phyloP scores from a whole-genome alignment of 2,329 filamentous ascomycete species.

The Pezicula rhizophila region DNA sequence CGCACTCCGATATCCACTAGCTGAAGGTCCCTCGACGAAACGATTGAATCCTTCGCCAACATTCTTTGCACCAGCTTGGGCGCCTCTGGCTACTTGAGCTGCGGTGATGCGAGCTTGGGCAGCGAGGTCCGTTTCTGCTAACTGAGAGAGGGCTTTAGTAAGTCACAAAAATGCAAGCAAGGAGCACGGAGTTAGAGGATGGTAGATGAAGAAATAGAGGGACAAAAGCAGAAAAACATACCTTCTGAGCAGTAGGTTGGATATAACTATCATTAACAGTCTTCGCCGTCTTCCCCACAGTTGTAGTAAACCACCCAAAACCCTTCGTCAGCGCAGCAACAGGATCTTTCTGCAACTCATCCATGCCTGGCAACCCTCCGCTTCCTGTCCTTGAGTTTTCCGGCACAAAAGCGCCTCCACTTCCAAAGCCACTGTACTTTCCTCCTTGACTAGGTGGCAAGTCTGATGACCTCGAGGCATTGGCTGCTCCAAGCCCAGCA shows the following conservation, averaged over 20 bases:
- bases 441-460: constrained; percentile 86
- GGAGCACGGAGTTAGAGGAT: not conserved
- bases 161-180: constrained; percentile 2
- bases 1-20: constrained; percentile 33
- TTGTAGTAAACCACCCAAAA: constrained; percentile 88
- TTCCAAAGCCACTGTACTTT: constrained; percentile 89
- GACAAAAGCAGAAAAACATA: constrained; percentile 33
- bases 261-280: constrained; percentile 87
- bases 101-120: constrained; percentile 57
- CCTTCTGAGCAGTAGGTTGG: constrained; percentile 85
- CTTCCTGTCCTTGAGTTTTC: constrained; percentile 28
- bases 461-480: constrained; percentile 66
- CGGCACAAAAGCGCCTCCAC: constrained; percentile 47
- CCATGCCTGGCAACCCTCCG: constrained; percentile 58
- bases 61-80: constrained; percentile 64
- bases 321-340: constrained; percentile 83
- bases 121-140: constrained; percentile 75
- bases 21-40: constrained; percentile 72
- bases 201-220: constrained; percentile 3
- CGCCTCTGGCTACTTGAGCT: constrained; percentile 59
- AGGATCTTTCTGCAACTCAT: constrained; percentile 88
- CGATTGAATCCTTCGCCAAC: constrained; percentile 76
- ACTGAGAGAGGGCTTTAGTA: constrained; percentile 39
- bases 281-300: constrained; percentile 85
- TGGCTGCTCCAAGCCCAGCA: constrained; percentile 74